phyloP scores from a whole-genome alignment of 495 filamentous ascomycete genomes.

The Aspergillus baeticus region DNA sequence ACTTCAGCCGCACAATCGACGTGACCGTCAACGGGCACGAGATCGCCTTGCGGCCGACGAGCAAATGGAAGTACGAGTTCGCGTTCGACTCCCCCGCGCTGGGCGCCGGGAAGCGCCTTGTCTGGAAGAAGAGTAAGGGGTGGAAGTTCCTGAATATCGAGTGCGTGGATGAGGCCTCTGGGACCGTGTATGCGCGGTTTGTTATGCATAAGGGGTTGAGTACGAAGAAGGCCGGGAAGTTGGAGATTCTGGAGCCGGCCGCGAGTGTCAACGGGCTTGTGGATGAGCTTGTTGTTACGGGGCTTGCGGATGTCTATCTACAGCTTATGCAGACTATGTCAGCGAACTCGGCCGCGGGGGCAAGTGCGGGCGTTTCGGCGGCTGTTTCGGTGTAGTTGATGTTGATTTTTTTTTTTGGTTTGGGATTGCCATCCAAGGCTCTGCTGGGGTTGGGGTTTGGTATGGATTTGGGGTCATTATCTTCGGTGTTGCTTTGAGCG shows the following conservation, averaged over 20 bases:
- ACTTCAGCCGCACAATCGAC: slow-evolving; percentile 14
- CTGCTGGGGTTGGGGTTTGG: no score
- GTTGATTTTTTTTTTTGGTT: not conserved
- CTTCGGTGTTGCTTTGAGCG: no score
- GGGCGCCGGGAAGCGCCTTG: not conserved
- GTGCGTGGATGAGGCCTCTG: slow-evolving; percentile 7
- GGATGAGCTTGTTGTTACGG: slow-evolving; percentile 19
- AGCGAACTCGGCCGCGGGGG: not conserved
- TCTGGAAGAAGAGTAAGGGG: not conserved
- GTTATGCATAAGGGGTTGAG: not conserved
- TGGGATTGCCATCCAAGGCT: no score
- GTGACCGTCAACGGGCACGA: slow-evolving; percentile 14
- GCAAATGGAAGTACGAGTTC: slow-evolving; percentile 3
- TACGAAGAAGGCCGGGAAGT: slow-evolving; percentile 10
- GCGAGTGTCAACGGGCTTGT: not conserved
- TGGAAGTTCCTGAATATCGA: slow-evolving; percentile 6
- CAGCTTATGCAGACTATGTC: not conserved
- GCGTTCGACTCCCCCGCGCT: slow-evolving; percentile 7
- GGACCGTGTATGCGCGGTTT: slow-evolving; percentile 1
- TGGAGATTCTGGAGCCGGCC: slow-evolving; percentile 1
- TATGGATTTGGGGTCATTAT: no score
- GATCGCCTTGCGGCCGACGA: not conserved
- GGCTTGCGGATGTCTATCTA: slow-evolving; percentile 16
- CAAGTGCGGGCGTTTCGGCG: not conserved
- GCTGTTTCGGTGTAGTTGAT: not conserved